A percentile compares a stretch with the other conserved stretches of the same genome.
These are phyloP conservation scores for Phaeosphaeria sp. DNA, from an alignment of 2,329 filamentous ascomycete genomes.

Conservation along the genomic window DNA sequence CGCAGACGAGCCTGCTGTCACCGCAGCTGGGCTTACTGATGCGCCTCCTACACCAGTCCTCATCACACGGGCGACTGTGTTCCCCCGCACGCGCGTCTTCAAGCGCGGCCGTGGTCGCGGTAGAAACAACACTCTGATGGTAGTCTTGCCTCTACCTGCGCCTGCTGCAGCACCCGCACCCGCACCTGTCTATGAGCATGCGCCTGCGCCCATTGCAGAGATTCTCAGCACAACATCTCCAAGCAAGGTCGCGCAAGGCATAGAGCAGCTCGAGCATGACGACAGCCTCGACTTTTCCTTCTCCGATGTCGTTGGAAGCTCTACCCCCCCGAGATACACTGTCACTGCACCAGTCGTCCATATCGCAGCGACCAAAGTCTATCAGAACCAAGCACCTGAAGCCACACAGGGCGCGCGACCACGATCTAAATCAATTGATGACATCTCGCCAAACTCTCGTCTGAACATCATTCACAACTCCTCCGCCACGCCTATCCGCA, in stretches of 20 bases:
- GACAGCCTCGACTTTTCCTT: not conserved
- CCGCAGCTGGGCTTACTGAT: constrained; percentile 28
- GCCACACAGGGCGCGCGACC: not conserved
- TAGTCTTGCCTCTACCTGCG: not conserved
- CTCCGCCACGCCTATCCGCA: constrained; percentile 10
- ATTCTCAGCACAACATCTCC: not conserved
- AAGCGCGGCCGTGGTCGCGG: not conserved
- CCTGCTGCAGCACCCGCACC: not conserved
- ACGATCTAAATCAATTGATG: not conserved
- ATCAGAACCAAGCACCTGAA: not conserved
- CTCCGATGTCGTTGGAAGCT: not conserved
- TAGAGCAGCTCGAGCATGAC: not conserved
- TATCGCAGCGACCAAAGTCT: not conserved
- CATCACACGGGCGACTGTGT: not conserved
- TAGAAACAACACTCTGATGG: not conserved
- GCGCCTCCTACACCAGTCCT: constrained; percentile 8
- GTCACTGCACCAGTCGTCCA: not conserved
- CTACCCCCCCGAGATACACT: not conserved
- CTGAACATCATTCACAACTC: not conserved
- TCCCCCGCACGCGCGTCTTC: not conserved
- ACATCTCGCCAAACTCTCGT: constrained; percentile 1
- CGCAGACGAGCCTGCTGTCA: constrained; percentile 19
- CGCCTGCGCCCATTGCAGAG: not conserved
- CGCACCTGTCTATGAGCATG: not conserved
- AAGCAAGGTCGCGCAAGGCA: not conserved